These are phyloP conservation scores for Penicillium cinerascens DNA, from an alignment of 495 filamentous ascomycete species.

Conservation along the genomic window DNA sequence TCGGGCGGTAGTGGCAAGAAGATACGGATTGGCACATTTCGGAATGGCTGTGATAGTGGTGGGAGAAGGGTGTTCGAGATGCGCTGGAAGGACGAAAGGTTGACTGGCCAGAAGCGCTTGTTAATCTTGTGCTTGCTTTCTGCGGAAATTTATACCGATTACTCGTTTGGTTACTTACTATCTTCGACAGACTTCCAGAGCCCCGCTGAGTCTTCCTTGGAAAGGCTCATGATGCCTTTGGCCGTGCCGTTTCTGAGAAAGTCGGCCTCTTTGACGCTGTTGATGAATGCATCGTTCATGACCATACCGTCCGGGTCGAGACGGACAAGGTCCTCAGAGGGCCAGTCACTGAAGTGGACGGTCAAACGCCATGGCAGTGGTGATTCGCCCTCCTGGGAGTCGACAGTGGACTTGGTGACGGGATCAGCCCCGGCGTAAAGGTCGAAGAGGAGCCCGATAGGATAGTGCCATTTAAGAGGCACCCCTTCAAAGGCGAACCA, in stretches of 20 bases:
- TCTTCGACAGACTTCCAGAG: constrained; percentile 83
- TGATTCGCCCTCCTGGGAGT: constrained; percentile 16
- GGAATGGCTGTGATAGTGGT: constrained; percentile 63
- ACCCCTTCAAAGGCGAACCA: constrained; percentile 75
- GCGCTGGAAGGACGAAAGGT: constrained; percentile 65
- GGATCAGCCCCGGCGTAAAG: constrained; percentile 70
- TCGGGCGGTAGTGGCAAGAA: constrained; percentile 74
- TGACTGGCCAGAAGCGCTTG: constrained; percentile 48
- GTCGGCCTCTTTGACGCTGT: constrained; percentile 94
- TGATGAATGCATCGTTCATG: constrained; percentile 82
- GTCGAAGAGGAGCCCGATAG: constrained; percentile 84
- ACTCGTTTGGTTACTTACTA: constrained; percentile 46
- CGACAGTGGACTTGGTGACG: constrained; percentile 33
- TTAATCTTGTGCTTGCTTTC: neutral
- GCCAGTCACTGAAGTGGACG: constrained; percentile 77
- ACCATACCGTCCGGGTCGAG: constrained; percentile 59
- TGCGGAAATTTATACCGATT: neutral
- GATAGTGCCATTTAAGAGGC: constrained; percentile 84
- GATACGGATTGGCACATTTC: constrained; percentile 78
- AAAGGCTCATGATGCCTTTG: constrained; percentile 88
- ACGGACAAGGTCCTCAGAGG: constrained; percentile 59
- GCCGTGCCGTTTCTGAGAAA: constrained; percentile 88
- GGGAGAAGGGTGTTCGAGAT: constrained; percentile 79
- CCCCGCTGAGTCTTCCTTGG: constrained; percentile 78
- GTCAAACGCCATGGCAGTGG: constrained; percentile 73